Evolutionary conservation across 805 yeast genomes (phyloP), one percentile per base, ranked within the genome.

Genomic region (Starmerella bacillaris): DNA sequence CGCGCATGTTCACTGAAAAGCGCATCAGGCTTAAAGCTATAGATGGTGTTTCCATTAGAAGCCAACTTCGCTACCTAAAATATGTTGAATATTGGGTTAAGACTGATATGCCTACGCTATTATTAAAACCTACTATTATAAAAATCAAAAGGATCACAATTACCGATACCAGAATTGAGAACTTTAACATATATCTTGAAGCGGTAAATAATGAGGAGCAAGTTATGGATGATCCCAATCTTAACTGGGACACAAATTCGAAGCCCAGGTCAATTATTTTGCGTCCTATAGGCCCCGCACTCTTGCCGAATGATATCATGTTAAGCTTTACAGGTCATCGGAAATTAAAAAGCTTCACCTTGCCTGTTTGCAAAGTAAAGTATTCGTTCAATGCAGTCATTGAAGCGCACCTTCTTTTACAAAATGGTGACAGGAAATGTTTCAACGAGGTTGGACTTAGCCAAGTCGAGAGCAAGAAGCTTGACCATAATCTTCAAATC

Each of bases 11-110:
- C 50, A 69, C 76, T 2, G 37, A 47, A 5, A 59, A 64, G 34
- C 59, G 95, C 38, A 70, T 78, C 72, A 59, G 65, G 21, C 37
- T 48, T 18, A 60, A 65, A 4, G 64, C 71, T 30, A 74, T 75
- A 2, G 54, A 56, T 8, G 94, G 94, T 0, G 73, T 86, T 1
- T 68, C 80, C 0, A 78, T 80, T 21, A 40, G 47, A 14, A 72
- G 84, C 4, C 95, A 86, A 53, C 51, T 63, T 18, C 51, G 86
- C 30, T 80, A 72, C 48, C 56, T 83, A 21, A 46, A 55, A 4
- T 86, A 86, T 50, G 72, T 68, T 18, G 66, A 59, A 35, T 33
- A 35, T 22, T 57, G 56, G 53, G 36, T 38, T 5, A 8, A 18
- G 18, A 11, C 14, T 11, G 29, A 12, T 18, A 7, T 14, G 29